A percentile compares a stretch with the other conserved stretches of the same genome.
Conservation (phyloP, 768 basidiomycete genomes). For the Neoboletus magnificus region DNA sequence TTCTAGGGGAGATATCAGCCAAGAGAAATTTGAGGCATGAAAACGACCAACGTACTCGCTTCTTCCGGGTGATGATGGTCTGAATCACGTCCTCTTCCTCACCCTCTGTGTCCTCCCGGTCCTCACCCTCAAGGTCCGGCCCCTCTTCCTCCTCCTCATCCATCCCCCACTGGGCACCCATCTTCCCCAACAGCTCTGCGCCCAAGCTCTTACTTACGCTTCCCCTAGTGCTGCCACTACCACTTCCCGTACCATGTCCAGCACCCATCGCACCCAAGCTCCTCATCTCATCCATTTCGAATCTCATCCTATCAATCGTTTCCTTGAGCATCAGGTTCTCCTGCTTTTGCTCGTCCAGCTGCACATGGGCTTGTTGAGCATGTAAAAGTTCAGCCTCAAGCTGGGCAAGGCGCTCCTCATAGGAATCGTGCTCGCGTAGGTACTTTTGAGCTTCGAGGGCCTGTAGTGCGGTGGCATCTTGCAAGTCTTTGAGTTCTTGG, state of each 20-base stretch:
- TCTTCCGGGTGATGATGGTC: constrained; percentile 85
- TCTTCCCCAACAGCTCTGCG: constrained; percentile 64
- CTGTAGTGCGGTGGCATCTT: constrained; percentile 57
- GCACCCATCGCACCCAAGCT: constrained; percentile 38
- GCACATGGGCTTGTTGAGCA: constrained; percentile 68
- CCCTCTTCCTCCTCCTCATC: constrained; percentile 42
- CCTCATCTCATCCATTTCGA: constrained; percentile 91
- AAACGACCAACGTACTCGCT: constrained; percentile 48
- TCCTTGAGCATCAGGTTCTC: constrained; percentile 92
- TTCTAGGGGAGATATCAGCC: constrained; percentile 43
- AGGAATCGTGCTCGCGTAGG: constrained; percentile 60
- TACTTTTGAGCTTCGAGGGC: constrained; percentile 67
- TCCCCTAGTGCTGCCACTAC: constrained; percentile 46
- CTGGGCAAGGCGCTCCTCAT: constrained; percentile 65
- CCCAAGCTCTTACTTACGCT: constrained; percentile 74
- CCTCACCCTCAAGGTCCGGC: constrained; percentile 36
- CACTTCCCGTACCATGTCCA: constrained; percentile 39
- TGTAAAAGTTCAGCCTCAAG: constrained; percentile 71
- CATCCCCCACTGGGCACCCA: constrained; percentile 45
- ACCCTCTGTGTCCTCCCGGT: constrained; percentile 55
- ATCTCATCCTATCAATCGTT: constrained; percentile 92
- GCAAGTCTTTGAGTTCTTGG: constrained; percentile 61
- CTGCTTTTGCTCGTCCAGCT: constrained; percentile 90
- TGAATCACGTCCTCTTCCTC: constrained; percentile 69
- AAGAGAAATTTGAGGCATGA: constrained; percentile 3